A percentile compares a stretch with the other conserved stretches of the same genome.
phyloP scores from a whole-genome alignment of 805 yeast species.

The Ogataea paradorogensis region DNA sequence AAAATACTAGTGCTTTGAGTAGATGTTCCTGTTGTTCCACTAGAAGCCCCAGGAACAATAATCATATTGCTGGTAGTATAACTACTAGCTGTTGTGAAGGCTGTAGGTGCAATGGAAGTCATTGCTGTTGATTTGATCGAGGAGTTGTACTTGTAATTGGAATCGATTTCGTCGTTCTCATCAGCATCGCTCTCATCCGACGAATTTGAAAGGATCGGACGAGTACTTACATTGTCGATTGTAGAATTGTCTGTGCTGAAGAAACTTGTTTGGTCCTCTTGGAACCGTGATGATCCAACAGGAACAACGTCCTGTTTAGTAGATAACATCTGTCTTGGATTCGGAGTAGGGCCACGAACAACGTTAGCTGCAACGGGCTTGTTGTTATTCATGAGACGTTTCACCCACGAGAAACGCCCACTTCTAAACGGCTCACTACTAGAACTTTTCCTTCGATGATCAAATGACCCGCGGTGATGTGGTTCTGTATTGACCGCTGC shows the following conservation, averaged over 20 bases:
- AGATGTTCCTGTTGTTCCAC: constrained; percentile 3
- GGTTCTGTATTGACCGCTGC: not conserved
- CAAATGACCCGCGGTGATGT: constrained; percentile 6
- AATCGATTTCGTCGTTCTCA: constrained; percentile 18
- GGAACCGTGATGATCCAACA: not conserved
- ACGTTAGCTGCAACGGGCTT: constrained; percentile 10
- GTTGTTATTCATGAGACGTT: constrained; percentile 32
- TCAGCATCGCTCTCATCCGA: constrained; percentile 27
- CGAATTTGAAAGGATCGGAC: constrained; percentile 45
- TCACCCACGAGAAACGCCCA: constrained; percentile 36
- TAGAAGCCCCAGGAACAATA: constrained; percentile 22
- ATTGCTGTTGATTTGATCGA: constrained; percentile 44
- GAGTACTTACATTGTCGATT: constrained; percentile 42
- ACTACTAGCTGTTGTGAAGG: constrained; percentile 20
- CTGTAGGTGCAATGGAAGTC: constrained; percentile 46
- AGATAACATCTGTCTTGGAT: not conserved
- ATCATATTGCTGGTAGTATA: constrained; percentile 18
- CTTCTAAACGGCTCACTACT: constrained; percentile 8
- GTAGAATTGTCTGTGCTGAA: constrained; percentile 21
- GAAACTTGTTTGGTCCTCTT: constrained; percentile 18
- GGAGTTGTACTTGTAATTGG: constrained; percentile 19
- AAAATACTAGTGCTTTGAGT: constrained; percentile 6
- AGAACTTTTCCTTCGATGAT: constrained; percentile 7
- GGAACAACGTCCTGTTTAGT: not conserved
- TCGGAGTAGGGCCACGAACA: not conserved